phyloP scores from a whole-genome alignment of 208 protist genomes.

The Acanthamoeba lenticulata region DNA sequence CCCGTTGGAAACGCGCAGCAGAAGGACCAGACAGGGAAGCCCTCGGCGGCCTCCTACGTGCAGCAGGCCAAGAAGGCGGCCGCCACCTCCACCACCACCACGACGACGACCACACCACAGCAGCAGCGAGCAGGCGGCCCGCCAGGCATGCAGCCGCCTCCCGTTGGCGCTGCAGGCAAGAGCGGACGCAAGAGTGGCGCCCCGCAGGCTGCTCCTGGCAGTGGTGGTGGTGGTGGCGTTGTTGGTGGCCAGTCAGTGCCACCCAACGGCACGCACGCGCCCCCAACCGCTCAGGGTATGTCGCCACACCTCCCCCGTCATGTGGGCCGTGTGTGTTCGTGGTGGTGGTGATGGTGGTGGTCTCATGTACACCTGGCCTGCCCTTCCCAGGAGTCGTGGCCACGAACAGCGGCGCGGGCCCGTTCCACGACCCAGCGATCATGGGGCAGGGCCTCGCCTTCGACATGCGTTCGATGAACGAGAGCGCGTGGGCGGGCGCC shows the following conservation, averaged over 20 bases:
- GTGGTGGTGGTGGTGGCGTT: too few species aligned
- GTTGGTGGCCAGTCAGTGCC: too few species aligned
- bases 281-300: too few species aligned
- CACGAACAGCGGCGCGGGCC: not conserved
- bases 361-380: too few species aligned
- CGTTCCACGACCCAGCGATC: conserved; percentile 24
- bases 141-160: not conserved
- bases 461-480: not conserved
- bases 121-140: not conserved
- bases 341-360: too few species aligned
- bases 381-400: too few species aligned
- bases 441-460: conserved; percentile 34
- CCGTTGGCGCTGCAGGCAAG: not conserved
- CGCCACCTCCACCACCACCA: not conserved
- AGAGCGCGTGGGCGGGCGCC: not conserved
- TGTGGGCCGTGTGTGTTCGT: too few species aligned
- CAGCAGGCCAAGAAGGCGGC: not conserved
- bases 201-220: too few species aligned
- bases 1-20: not conserved
- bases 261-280: too few species aligned
- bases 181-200: not conserved
- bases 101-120: too few species aligned
- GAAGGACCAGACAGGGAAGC: not conserved
- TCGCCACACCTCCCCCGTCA: too few species aligned
- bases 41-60: not conserved